Percentiles rank a stretch among this genome's conserved stretches.
Evolutionary conservation across 2,329 filamentous ascomycete species (phyloP).

Genomic region (Sporothrix luriei): DNA sequence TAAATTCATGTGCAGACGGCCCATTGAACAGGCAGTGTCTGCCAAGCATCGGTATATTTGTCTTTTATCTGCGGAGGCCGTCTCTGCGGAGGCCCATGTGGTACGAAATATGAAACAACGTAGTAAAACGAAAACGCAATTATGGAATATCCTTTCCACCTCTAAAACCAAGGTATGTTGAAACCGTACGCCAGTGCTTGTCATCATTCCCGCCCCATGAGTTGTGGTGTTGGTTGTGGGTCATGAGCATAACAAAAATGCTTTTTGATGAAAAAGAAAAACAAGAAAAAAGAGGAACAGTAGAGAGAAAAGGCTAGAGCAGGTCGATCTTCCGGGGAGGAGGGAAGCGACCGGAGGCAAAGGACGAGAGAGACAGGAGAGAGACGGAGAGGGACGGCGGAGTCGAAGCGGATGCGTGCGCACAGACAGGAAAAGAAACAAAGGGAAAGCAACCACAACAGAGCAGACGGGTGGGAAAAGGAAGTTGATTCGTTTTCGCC

Average conservation of each 20-base stretch:
- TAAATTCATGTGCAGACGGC: background rate
- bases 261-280: conserved; percentile 27
- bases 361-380: background rate
- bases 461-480: conserved; percentile 26
- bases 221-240: background rate
- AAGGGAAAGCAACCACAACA: background rate
- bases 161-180: conserved; percentile 37
- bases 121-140: background rate
- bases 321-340: background rate
- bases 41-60: conserved; percentile 2
- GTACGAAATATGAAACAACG: background rate
- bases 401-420: conserved; percentile 2
- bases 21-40: conserved; percentile 6
- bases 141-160: conserved; percentile 16
- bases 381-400: background rate
- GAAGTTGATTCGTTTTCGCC: conserved; percentile 28
- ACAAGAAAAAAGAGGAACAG: background rate
- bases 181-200: conserved; percentile 39
- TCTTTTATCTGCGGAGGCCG: conserved; percentile 4
- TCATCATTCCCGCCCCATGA: conserved; percentile 31
- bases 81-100: no score
- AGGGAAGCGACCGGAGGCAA: conserved; percentile 15
- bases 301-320: background rate
- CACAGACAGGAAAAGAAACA: background rate
- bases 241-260: conserved; percentile 35